phyloP scores from a whole-genome alignment of 2,329 filamentous ascomycete genomes.

The Trichophyton equinum region DNA sequence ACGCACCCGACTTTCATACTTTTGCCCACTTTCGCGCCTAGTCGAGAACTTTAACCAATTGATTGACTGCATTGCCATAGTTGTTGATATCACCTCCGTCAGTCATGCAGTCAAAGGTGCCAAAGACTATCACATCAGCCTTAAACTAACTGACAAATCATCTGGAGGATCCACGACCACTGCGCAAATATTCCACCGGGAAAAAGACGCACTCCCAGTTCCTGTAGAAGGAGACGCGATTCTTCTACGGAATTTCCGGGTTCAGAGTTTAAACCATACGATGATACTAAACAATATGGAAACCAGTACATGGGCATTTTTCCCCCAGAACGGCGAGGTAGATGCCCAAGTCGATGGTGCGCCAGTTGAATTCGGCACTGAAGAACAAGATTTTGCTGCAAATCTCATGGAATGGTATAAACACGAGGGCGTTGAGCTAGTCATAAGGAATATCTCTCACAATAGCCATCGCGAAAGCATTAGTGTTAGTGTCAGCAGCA shows the following conservation, averaged over 20 bases:
- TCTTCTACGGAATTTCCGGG: slow-evolving; percentile 36
- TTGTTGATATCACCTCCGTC: slow-evolving; percentile 22
- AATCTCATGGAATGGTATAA: slow-evolving; percentile 32
- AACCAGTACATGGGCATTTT: slow-evolving; percentile 37
- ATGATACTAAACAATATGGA: slow-evolving; percentile 31
- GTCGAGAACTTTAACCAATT: slow-evolving; percentile 29
- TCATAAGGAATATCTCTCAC: slow-evolving; percentile 20
- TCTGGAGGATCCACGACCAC: slow-evolving; percentile 27
- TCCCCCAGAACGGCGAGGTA: slow-evolving; percentile 18
- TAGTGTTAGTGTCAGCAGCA: slow-evolving; percentile 20
- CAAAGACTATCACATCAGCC: slow-evolving; percentile 29
- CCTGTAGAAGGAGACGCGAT: slow-evolving; percentile 30
- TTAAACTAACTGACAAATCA: slow-evolving; percentile 35
- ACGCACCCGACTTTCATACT: slow-evolving; percentile 33
- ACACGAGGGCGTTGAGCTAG: slow-evolving; percentile 24
- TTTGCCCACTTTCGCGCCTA: slow-evolving; percentile 32
- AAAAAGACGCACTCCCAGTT: slow-evolving; percentile 28
- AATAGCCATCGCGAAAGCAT: slow-evolving; percentile 14
- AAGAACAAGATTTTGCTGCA: slow-evolving; percentile 27
- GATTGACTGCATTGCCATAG: slow-evolving; percentile 33
- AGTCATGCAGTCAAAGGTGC: slow-evolving; percentile 26
- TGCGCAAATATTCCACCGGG: slow-evolving; percentile 33
- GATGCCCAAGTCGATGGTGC: slow-evolving; percentile 25
- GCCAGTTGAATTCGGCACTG: slow-evolving; percentile 28
- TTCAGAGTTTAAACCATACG: slow-evolving; percentile 29